These are phyloP conservation scores for Melampsora americana DNA, from an alignment of 1,284 basidiomycete species.

Conservation along the genomic window DNA sequence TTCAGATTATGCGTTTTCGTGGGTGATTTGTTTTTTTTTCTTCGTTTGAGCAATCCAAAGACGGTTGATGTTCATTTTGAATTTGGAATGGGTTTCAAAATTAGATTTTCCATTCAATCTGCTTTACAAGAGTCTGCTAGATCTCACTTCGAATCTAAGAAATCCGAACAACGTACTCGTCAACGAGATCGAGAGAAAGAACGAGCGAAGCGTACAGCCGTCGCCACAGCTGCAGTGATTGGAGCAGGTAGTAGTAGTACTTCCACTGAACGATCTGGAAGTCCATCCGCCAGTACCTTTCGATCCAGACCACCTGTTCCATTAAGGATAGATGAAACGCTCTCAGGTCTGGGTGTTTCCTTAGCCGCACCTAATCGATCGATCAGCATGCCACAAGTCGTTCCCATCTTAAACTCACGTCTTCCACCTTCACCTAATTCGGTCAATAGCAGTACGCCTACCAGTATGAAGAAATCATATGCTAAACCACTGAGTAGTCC, in stretches of 20 bases:
- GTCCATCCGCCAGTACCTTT: background rate
- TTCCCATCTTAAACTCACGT: background rate
- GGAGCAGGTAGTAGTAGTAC: background rate
- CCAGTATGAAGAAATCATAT: background rate
- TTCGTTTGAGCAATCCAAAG: background rate
- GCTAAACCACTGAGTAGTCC: slow-evolving; percentile 31
- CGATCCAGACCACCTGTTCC: background rate
- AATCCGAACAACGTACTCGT: slow-evolving; percentile 24
- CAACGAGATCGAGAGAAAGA: slow-evolving; percentile 36
- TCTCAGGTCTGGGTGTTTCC: background rate
- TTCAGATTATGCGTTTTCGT: slow-evolving; percentile 43
- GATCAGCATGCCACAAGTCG: slow-evolving; percentile 17
- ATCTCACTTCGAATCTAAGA: slow-evolving; percentile 41
- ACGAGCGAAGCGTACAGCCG: slow-evolving; percentile 10
- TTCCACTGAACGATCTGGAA: background rate
- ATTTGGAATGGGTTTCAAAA: background rate
- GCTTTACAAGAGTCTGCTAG: slow-evolving; percentile 43
- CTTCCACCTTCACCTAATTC: slow-evolving; percentile 16
- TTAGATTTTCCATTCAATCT: slow-evolving; percentile 39
- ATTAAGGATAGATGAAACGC: slow-evolving; percentile 10
- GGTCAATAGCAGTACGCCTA: background rate
- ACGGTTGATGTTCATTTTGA: background rate
- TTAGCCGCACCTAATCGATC: background rate
- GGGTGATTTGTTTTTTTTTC: background rate
- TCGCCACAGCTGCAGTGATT: background rate